Base-by-base conservation (phyloP, 441 rosid genomes). In the Rhodomyrtus psidioides region DNA sequence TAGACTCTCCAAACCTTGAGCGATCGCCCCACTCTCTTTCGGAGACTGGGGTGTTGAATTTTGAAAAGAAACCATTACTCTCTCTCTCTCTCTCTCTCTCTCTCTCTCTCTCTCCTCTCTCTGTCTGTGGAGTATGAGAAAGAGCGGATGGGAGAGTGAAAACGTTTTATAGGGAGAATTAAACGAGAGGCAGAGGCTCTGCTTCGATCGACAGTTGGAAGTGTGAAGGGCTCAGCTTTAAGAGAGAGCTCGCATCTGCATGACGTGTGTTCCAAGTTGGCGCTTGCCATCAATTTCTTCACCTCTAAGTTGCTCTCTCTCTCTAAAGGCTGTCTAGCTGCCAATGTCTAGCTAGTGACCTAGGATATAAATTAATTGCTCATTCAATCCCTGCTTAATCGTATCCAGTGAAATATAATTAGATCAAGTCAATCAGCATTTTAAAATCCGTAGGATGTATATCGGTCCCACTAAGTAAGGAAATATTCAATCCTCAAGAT, bases 51-150 rank as follows among this genome's bases (percentile, higher is more conserved):
- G 84, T 54, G 91, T 86, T 23, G 51, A 70, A 70, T 70, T 70
- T 88, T 93, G 91, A 85, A 93, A 88, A 39, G 93, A 92, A 88
- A 93, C 92, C 96, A 93, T 92, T 53, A 53, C 59, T 75, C 51
- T 86, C 59, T 81, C 81, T 55, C 26, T 46, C 81, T 86, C 75
- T 53, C 81, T 85, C 65, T 84, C n/a, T n/a, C n/a, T n/a, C n/a
- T n/a, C n/a, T n/a, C n/a, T n/a, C n/a, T n/a, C n/a, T n/a, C n/a
- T n/a, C n/a, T n/a, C n/a, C n/a, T n/a, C n/a, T 49, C 14, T 12
- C 15, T 44, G 49, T 44, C 46, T 6, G 26, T 76, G 82, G 83
- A 53, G 23, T 49, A 19, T 7, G 83, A 70, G n/a, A 39, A 49
- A 70, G 9, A 21, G n/a, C 12, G 23, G 90, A 88, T 83, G 74